These are phyloP conservation scores for Periconia sp. DNA, from an alignment of 2,329 filamentous ascomycete genomes.

Conservation along the genomic window DNA sequence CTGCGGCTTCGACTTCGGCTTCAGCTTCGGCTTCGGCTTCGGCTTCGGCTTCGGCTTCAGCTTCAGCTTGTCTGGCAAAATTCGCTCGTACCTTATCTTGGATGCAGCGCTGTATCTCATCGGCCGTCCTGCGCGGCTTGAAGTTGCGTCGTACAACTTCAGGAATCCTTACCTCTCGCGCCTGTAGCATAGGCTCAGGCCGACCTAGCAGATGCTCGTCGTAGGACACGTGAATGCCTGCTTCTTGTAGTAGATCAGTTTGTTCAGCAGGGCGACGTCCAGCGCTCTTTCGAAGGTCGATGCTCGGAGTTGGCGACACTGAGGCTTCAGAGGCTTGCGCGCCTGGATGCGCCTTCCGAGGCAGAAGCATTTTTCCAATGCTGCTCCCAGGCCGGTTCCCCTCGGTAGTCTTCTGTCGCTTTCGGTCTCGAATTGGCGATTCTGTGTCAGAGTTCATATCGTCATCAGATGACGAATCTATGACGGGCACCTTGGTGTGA, in stretches of 20 bases:
- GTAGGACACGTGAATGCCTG: too few relatives aligned
- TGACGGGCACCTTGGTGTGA: slow-evolving; percentile 4
- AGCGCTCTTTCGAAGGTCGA: too few relatives aligned
- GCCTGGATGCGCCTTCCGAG: neutral
- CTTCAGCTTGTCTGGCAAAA: neutral
- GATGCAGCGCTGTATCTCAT: slow-evolving; percentile 12
- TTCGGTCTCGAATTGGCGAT: slow-evolving; percentile 7
- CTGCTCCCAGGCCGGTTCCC: too few relatives aligned
- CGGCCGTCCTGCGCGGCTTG: slow-evolving; percentile 6
- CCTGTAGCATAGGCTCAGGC: too few relatives aligned
- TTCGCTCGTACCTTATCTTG: slow-evolving; percentile 9
- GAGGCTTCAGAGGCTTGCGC: neutral
- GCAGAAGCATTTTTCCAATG: too few relatives aligned
- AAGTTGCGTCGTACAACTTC: neutral
- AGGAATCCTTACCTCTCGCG: neutral
- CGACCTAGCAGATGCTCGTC: too few relatives aligned
- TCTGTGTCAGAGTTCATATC: slow-evolving; percentile 9
- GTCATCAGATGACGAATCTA: slow-evolving; percentile 5
- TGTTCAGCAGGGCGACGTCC: neutral
- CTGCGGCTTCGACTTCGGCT: neutral
- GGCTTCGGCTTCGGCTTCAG: neutral
- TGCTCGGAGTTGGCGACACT: too few relatives aligned
- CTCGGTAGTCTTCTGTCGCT: slow-evolving; percentile 12
- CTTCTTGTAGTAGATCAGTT: too few relatives aligned
- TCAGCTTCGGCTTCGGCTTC: neutral